phyloP scores from a whole-genome alignment of 345 rosid species.

The Pistacia vera region DNA sequence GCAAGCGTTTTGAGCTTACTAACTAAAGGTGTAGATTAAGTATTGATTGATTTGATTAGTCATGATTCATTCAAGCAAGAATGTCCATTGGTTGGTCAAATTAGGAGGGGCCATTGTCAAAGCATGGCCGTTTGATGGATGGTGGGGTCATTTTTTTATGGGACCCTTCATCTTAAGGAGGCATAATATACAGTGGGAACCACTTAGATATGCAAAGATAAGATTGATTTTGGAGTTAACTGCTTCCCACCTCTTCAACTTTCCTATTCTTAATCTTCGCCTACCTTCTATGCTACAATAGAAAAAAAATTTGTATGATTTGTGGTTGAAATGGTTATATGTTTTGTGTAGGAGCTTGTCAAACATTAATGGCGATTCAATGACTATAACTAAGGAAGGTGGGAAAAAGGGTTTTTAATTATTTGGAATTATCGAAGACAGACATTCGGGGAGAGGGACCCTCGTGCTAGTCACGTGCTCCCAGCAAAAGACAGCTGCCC shows the following conservation, averaged over 20 bases:
- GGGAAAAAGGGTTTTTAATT: not conserved
- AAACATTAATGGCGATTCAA: slow-evolving; percentile 14
- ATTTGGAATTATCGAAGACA: slow-evolving; percentile 30
- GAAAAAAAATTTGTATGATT: not conserved
- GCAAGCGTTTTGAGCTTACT: too few relatives aligned
- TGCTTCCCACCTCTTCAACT: not conserved
- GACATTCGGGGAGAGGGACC: slow-evolving; percentile 43
- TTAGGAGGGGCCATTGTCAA: slow-evolving; percentile 9
- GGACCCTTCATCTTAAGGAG: slow-evolving; percentile 13
- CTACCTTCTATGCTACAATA: not conserved
- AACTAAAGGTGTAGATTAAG: not conserved
- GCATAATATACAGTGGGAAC: slow-evolving; percentile 25
- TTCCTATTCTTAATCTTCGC: not conserved
- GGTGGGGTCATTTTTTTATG: not conserved
- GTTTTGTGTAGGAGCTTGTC: not conserved
- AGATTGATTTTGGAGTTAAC: slow-evolving; percentile 21
- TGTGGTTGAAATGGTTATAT: not conserved
- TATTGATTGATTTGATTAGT: not conserved
- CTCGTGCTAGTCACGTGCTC: slow-evolving; percentile 40
- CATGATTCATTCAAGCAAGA: not conserved
- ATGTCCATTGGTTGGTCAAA: slow-evolving; percentile 15
- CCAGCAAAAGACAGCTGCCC: slow-evolving; percentile 28
- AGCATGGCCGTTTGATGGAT: slow-evolving; percentile 17
- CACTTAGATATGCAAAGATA: slow-evolving; percentile 27
- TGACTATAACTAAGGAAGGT: not conserved